Evolutionary conservation across 306 rosid genomes (phyloP).

Genomic region (Trifolium pratense): DNA sequence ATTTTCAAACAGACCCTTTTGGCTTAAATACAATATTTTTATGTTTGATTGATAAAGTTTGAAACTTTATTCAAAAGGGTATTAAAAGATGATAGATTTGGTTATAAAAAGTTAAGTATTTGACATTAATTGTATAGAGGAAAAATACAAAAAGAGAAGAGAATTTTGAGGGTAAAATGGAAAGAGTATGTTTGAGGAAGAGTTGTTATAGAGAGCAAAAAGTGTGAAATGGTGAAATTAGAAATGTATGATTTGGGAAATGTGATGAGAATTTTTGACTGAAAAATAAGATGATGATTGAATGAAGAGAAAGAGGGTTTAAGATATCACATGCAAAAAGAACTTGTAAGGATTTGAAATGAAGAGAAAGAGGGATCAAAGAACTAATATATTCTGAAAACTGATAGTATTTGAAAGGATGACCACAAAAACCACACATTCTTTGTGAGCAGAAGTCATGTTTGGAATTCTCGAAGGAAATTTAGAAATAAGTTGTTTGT

Average conservation of each 20-base stretch:
- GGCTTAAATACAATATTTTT: background rate
- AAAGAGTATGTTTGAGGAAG: slow-evolving; percentile 20
- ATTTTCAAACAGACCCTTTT: background rate
- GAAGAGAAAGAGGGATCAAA: slow-evolving; percentile 32
- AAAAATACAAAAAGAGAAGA: background rate
- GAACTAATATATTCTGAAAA: background rate
- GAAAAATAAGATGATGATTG: slow-evolving; percentile 31
- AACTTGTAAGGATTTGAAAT: too few relatives aligned
- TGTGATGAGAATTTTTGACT: slow-evolving; percentile 60
- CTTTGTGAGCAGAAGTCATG: slow-evolving; percentile 14
- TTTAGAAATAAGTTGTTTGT: slow-evolving; percentile 23
- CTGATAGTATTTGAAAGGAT: slow-evolving; percentile 10
- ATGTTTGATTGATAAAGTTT: background rate
- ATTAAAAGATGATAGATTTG: background rate
- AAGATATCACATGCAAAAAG: slow-evolving; percentile 61
- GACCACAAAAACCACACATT: slow-evolving; percentile 34
- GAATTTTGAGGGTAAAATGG: background rate
- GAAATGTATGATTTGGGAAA: slow-evolving; percentile 43
- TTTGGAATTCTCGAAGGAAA: slow-evolving; percentile 34
- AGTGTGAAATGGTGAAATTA: slow-evolving; percentile 60
- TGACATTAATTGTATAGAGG: background rate
- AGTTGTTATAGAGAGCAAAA: background rate
- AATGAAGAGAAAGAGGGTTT: slow-evolving; percentile 15
- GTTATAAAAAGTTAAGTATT: slow-evolving; percentile 18
- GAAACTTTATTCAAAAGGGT: slow-evolving; percentile 3